Evolutionary conservation across 805 yeast species (phyloP).

Genomic region (Candida ascalaphidarum): DNA sequence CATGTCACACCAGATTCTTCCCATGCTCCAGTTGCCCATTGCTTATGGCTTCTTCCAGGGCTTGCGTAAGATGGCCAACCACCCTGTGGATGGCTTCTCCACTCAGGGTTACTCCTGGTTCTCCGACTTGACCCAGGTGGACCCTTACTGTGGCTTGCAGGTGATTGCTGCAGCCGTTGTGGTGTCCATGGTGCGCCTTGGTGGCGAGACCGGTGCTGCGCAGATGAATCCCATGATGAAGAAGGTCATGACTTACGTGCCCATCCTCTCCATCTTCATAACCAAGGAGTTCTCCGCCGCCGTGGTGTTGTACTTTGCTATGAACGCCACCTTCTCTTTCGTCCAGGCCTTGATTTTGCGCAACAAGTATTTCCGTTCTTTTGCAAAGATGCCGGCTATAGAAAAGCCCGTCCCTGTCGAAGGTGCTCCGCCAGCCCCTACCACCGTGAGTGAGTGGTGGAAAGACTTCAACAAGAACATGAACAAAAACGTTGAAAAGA

Average conservation of each 20-base stretch:
- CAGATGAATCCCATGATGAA: conserved; percentile 52
- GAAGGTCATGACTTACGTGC: conserved; percentile 63
- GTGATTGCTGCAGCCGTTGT: conserved; percentile 71
- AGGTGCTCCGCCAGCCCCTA: conserved; percentile 18
- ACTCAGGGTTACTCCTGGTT: conserved; percentile 84
- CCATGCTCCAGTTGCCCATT: conserved; percentile 71
- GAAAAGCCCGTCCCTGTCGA: conserved; percentile 40
- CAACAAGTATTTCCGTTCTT: conserved; percentile 46
- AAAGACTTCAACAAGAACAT: conserved; percentile 21
- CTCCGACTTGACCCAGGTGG: conserved; percentile 67
- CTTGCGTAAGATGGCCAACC: conserved; percentile 70
- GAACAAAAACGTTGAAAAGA: conserved; percentile 22
- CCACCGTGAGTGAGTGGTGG: conserved; percentile 30
- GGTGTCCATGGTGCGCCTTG: conserved; percentile 65
- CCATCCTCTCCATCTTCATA: conserved; percentile 77
- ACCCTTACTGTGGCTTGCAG: conserved; percentile 88
- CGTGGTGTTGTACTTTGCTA: conserved; percentile 77
- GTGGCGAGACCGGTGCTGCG: conserved; percentile 87
- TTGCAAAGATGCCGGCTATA: conserved; percentile 52
- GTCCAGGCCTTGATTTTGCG: conserved; percentile 64
- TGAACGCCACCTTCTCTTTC: conserved; percentile 69
- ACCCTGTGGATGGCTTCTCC: conserved; percentile 77
- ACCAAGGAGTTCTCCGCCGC: conserved; percentile 84
- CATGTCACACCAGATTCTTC: conserved; percentile 65
- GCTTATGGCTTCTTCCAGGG: conserved; percentile 89